Percentiles rank a stretch among this genome's conserved stretches.
These are phyloP conservation scores for Zopfochytrium polystomum DNA, from an alignment of 371 early-diverging fungal genomes.

Conservation along the genomic window DNA sequence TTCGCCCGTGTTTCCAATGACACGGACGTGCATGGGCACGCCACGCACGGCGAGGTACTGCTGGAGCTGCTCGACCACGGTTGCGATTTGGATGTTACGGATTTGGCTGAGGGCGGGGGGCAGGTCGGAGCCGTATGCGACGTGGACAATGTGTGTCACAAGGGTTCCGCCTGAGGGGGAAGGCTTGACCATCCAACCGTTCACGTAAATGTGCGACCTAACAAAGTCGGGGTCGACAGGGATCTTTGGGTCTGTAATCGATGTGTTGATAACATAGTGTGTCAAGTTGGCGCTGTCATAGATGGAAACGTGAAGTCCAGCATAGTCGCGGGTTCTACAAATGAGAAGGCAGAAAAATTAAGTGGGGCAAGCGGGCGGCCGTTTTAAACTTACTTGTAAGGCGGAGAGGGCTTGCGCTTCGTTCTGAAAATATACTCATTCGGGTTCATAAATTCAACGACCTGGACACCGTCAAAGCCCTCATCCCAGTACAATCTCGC, in stretches of 20 bases:
- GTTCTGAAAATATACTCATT: too few species aligned
- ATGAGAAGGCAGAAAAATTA: too few species aligned
- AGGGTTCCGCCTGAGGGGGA: slow-evolving; percentile 1
- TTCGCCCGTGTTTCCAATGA: slow-evolving; percentile 26
- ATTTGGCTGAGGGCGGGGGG: slow-evolving; percentile 58
- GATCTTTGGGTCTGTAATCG: slow-evolving; percentile 56
- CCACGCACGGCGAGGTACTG: slow-evolving; percentile 20
- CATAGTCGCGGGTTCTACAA: slow-evolving; percentile 4
- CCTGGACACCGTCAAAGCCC: slow-evolving; percentile 21
- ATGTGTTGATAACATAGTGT: slow-evolving; percentile 43
- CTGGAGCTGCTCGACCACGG: slow-evolving; percentile 16
- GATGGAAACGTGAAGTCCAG: slow-evolving; percentile 24
- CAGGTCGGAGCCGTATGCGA: slow-evolving; percentile 53
- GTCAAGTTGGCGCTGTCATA: slow-evolving; percentile 19
- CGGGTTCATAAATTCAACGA: too few species aligned
- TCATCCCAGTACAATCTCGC: too few species aligned
- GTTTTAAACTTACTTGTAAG: too few species aligned
- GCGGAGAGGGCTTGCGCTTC: too few species aligned
- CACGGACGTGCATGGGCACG: slow-evolving; percentile 14
- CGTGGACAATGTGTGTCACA: slow-evolving; percentile 60
- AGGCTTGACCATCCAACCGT: slow-evolving; percentile 61
- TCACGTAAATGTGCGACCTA: slow-evolving; percentile 57
- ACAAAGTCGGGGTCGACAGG: slow-evolving; percentile 56
- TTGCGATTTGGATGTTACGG: slow-evolving; percentile 16
- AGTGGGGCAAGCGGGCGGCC: too few species aligned